Conservation (phyloP, 305 asterid genomes). For the Solanum hybrid region DNA sequence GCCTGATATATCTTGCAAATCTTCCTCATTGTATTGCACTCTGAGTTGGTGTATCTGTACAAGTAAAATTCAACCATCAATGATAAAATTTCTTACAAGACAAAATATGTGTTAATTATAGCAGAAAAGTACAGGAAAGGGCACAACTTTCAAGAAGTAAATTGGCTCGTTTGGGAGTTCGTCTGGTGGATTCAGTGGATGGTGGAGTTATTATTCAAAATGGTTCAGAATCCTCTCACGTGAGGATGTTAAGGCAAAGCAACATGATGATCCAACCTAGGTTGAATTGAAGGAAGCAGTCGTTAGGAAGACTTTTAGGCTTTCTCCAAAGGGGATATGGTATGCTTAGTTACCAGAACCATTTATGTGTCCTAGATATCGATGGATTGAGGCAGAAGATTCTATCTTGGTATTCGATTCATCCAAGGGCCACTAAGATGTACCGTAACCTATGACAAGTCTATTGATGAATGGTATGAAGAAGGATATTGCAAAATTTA, state of each 20-base stretch:
- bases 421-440: background rate
- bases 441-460: background rate
- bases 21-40: conserved; percentile 38
- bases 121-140: background rate
- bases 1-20: conserved; percentile 82
- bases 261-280: background rate
- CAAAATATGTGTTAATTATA: background rate
- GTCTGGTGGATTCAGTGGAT: background rate
- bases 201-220: too few species aligned
- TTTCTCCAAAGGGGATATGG: background rate
- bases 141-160: background rate
- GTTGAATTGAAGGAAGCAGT: background rate
- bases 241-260: background rate
- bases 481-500: background rate
- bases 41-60: conserved; percentile 33
- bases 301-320: background rate
- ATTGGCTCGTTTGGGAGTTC: background rate
- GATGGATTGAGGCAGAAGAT: background rate
- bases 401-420: background rate
- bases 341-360: background rate
- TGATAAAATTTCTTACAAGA: background rate
- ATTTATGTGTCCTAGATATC: background rate
- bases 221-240: too few species aligned
- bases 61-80: background rate
- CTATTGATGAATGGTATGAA: background rate